Conservation (phyloP, 805 yeast genomes). For the Candida quercuum region DNA sequence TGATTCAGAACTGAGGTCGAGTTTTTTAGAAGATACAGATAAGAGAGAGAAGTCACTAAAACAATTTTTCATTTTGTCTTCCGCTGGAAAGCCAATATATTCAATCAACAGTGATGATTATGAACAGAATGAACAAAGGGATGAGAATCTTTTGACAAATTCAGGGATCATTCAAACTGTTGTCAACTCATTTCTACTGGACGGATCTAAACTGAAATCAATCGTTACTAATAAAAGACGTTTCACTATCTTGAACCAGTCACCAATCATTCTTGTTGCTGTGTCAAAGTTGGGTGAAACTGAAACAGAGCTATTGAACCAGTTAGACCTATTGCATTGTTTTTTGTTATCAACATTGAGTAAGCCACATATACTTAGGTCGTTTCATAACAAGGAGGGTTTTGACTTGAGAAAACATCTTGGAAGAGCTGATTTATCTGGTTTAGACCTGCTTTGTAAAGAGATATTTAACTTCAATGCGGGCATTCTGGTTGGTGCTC, state of each 20-base stretch:
- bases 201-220: slow-evolving; percentile 34
- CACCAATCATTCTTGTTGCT: slow-evolving; percentile 73
- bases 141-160: slow-evolving; percentile 60
- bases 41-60: slow-evolving; percentile 28
- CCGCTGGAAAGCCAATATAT: slow-evolving; percentile 87
- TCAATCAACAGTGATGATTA: slow-evolving; percentile 41
- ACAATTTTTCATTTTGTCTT: slow-evolving; percentile 73
- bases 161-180: slow-evolving; percentile 81
- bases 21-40: slow-evolving; percentile 11
- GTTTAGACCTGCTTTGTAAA: slow-evolving; percentile 58
- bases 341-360: slow-evolving; percentile 79
- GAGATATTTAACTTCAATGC: slow-evolving; percentile 51
- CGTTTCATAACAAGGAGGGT: slow-evolving; percentile 67
- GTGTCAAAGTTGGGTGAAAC: slow-evolving; percentile 54
- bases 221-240: slow-evolving; percentile 47
- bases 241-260: slow-evolving; percentile 54
- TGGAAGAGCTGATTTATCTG: slow-evolving; percentile 69
- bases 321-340: slow-evolving; percentile 67
- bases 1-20: slow-evolving; percentile 11
- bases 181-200: slow-evolving; percentile 57
- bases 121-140: slow-evolving; percentile 42
- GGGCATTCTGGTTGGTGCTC: slow-evolving; percentile 56
- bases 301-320: slow-evolving; percentile 47
- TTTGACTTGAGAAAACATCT: slow-evolving; percentile 75
- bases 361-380: slow-evolving; percentile 66